phyloP scores from a whole-genome alignment of 495 filamentous ascomycete genomes.

The Xylaria scruposa region DNA sequence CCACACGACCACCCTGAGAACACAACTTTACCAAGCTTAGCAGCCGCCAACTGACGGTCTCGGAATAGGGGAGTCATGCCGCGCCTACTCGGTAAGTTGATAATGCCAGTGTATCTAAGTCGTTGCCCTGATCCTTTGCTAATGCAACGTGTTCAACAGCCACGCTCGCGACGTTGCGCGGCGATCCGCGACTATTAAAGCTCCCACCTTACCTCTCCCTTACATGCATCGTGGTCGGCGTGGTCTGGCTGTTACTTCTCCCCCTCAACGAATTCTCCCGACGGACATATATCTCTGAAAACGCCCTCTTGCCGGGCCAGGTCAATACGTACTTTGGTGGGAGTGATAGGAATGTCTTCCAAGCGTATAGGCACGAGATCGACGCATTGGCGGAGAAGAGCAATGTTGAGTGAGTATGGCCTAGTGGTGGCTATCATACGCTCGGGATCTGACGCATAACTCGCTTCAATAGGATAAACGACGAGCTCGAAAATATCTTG shows the following conservation, averaged over 20 bases:
- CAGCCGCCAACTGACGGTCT: slow-evolving; percentile 17
- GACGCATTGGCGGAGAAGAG: slow-evolving; percentile 62
- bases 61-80: slow-evolving; percentile 34
- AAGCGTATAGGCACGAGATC: slow-evolving; percentile 88
- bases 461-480: slow-evolving; percentile 59
- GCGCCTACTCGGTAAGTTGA: slow-evolving; percentile 41
- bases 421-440: not conserved
- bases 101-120: not conserved
- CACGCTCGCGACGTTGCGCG: slow-evolving; percentile 60
- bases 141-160: slow-evolving; percentile 42
- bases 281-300: slow-evolving; percentile 95
- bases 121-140: not conserved
- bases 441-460: slow-evolving; percentile 6
- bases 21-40: slow-evolving; percentile 13
- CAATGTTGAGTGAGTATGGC: slow-evolving; percentile 53
- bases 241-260: slow-evolving; percentile 92
- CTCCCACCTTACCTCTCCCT: slow-evolving; percentile 83
- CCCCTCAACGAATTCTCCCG: slow-evolving; percentile 92
- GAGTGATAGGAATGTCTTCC: slow-evolving; percentile 93
- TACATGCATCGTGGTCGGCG: slow-evolving; percentile 84
- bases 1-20: slow-evolving; percentile 23
- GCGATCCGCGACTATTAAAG: slow-evolving; percentile 72
- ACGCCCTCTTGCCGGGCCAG: slow-evolving; percentile 92
- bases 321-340: slow-evolving; percentile 98
- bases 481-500: slow-evolving; percentile 76